Evolutionary conservation across 1,139 yeast species (phyloP), one percentile per base, ranked within the genome.

Genomic region (Pichia sp.): DNA sequence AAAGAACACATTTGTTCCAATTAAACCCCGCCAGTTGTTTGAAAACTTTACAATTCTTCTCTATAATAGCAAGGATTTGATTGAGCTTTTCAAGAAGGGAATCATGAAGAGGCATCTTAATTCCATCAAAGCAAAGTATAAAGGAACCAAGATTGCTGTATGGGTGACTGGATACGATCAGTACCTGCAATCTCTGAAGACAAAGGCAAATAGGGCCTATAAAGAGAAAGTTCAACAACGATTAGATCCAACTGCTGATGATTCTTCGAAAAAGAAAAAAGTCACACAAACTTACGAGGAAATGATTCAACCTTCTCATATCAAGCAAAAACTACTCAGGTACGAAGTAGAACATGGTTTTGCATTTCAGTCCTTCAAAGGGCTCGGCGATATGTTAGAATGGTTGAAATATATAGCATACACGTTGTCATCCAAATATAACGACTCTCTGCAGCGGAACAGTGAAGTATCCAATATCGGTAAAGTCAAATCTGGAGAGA

Each of bases 381-480:
- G 78, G 3, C 61, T 67, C 19, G 68, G 70, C 29, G 90, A 85
- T 53, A 74, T 81, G 11, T 55, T 77, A 1, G 75, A 73, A 10
- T 82, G 88, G 83, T 63, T 84, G 26, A 75, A 73, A 45, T 77
- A 84, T 13, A 76, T 84, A 59, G 73, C 87, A 0, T 78, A 82
- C 61, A 75, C 89, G 0, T 75, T 85, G 8, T 77, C 84, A 0
- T 67, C 72, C 32, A 72, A 80, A 7, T 64, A 81, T 38, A 80
- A 81, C 65, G 89, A 84, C 65, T 80, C 81, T 45, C 71, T 71
- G 47, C 78, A 80, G 59, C 69, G 88, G 59, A 79, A 81, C 63
- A 72, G 75, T 55, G 76, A 76, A 31, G 72, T 81, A 55, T 77
- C 86, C 1, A 81, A 80, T 59, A 67, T 85, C 10, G 81, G 83